Conservation (phyloP, 2,329 filamentous ascomycete genomes). For the Mycosphaerella arachidis region DNA sequence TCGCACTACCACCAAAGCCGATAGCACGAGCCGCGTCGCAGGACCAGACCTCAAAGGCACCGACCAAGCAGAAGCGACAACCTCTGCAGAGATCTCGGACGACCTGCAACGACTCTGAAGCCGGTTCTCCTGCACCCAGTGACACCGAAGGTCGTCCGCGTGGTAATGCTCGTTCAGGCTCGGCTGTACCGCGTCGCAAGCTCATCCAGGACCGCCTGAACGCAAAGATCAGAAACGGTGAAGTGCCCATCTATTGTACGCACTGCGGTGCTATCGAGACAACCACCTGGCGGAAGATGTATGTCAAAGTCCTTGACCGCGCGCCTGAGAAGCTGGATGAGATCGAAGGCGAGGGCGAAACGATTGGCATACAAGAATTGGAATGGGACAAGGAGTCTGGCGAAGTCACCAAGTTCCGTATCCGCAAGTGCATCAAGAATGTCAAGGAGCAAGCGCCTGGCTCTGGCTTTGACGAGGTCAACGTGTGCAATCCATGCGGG, state of each 20-base stretch:
- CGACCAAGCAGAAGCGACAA: constrained; percentile 32
- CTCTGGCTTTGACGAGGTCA: constrained; percentile 60
- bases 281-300: constrained; percentile 92
- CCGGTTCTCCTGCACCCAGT: constrained; percentile 35
- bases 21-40: constrained; percentile 20
- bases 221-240: constrained; percentile 64
- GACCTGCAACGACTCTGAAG: constrained; percentile 29
- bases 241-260: constrained; percentile 81
- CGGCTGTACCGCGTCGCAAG: constrained; percentile 62
- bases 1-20: constrained; percentile 32
- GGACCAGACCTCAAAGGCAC: constrained; percentile 14
- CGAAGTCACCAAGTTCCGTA: constrained; percentile 62
- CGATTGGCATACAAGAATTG: constrained; percentile 69
- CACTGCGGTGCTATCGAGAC: constrained; percentile 96
- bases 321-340: constrained; percentile 66
- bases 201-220: constrained; percentile 54
- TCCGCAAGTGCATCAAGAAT: constrained; percentile 73
- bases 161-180: constrained; percentile 35
- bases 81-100: constrained; percentile 25
- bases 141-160: constrained; percentile 29
- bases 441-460: constrained; percentile 27
- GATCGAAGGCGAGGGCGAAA: constrained; percentile 66
- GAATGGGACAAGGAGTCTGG: constrained; percentile 57
- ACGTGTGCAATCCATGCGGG: constrained; percentile 92
- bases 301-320: constrained; percentile 69